A percentile compares a stretch with the other conserved stretches of the same genome.
These are phyloP conservation scores for Neospermospora avenae DNA, from an alignment of 2,329 filamentous ascomycete species.

Conservation along the genomic window DNA sequence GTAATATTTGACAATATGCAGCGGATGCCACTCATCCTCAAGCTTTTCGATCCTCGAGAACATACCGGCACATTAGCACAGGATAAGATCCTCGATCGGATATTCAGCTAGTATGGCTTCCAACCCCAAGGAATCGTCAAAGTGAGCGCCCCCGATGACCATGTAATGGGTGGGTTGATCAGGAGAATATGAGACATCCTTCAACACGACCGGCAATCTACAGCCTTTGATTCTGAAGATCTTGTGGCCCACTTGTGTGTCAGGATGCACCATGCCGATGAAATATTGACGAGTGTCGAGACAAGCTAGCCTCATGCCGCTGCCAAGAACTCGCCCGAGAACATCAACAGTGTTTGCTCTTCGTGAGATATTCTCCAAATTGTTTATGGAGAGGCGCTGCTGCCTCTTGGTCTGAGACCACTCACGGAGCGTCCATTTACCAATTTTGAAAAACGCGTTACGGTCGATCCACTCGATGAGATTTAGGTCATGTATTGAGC, in stretches of 20 bases:
- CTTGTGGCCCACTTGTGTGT: not conserved
- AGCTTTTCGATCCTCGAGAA: too few species aligned
- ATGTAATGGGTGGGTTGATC: not conserved
- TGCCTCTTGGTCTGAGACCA: conserved; percentile 3
- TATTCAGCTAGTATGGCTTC: not conserved
- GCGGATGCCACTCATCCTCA: too few species aligned
- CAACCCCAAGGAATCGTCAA: not conserved
- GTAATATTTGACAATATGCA: too few species aligned
- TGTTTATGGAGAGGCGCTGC: not conserved
- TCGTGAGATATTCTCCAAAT: too few species aligned
- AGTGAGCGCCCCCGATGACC: conserved; percentile 8
- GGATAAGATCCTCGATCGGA: not conserved
- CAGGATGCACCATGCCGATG: conserved; percentile 6
- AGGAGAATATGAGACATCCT: not conserved
- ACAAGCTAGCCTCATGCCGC: conserved; percentile 4
- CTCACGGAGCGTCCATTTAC: conserved; percentile 1
- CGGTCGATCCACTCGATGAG: conserved; percentile 15
- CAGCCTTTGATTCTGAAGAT: conserved; percentile 5
- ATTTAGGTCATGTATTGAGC: not conserved
- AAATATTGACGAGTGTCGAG: not conserved
- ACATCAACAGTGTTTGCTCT: not conserved
- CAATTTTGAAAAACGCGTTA: conserved; percentile 10
- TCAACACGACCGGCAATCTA: conserved; percentile 4
- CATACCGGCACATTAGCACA: not conserved
- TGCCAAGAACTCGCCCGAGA: conserved; percentile 3